Base-by-base conservation (phyloP, 495 filamentous ascomycete genomes). In the Elasticomyces elasticus region DNA sequence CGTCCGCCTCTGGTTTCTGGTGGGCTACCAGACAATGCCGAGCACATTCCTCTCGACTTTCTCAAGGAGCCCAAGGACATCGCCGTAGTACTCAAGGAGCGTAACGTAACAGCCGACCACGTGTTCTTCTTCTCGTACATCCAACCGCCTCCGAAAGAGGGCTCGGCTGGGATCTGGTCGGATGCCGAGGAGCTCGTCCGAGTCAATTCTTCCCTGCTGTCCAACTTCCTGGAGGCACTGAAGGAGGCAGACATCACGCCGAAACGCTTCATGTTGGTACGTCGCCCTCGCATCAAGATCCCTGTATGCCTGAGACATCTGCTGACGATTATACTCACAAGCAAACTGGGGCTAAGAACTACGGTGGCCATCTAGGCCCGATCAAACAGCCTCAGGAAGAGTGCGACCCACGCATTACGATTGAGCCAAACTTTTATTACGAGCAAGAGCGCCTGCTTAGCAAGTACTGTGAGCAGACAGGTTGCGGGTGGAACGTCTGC, bases 51-150 rank as follows among this genome's bases (percentile, higher is more conserved):
- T 1, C 56, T 72, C 7, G 76, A 80, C 58, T 58, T 78, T 6
- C 62, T 66, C 13, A 55, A 63, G 12, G 62, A 71, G 0, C 55
- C 59, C 13, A 62, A 71, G 15, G 68, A 72, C 41, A 72, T 78
- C 49, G 66, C 71, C 0, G 51, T 55, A 9, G 55, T 62, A 7
- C 54, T 76, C 20, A 67, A 71, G 49, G 60, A 68, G 53, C 51
- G 60, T 38, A 54, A 61, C 10, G 59, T 71, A 12, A 64, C 62
- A 28, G 68, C 63, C 20, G 76, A 78, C 58, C 70, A 79, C 57
- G 67, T 79, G 17, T 80, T 79, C 66, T 81, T 78, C 67, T 74
- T 72, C 44, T 70, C 72, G 0, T 81, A 81, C 64, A 65, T 77
- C 40, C 76, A 81, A 55, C 68, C 69, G 67, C 26, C 65, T 76